Evolutionary conservation across 331 rosid genomes (phyloP).

Genomic region (Dryas integrifolia): DNA sequence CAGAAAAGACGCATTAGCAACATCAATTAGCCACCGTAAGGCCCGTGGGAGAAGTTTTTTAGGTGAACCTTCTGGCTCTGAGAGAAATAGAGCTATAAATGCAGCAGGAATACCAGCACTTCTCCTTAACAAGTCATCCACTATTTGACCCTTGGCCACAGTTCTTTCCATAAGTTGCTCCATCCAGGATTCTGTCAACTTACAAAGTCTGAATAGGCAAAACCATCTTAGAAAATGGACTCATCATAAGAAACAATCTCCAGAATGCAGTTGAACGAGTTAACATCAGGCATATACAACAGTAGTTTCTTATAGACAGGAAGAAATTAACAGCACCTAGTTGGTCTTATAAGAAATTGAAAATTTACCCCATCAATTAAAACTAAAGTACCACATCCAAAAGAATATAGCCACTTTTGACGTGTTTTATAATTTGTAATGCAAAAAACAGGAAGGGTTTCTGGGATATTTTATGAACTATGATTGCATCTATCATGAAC

Average conservation of each 20-base stretch:
- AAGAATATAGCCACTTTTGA: neutral
- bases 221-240: constrained; percentile 20
- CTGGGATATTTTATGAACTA: too few relatives aligned
- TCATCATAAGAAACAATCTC: constrained; percentile 4
- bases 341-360: neutral
- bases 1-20: constrained; percentile 61
- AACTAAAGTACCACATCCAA: neutral
- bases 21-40: constrained; percentile 85
- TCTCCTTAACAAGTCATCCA: constrained; percentile 93
- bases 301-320: neutral
- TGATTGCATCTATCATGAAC: too few relatives aligned
- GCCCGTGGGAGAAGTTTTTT: constrained; percentile 95
- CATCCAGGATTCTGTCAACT: constrained; percentile 93
- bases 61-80: constrained; percentile 98
- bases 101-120: constrained; percentile 99
- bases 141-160: constrained; percentile 78
- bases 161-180: constrained; percentile 94
- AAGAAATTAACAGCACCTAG: neutral
- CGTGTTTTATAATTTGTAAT: neutral
- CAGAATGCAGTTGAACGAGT: neutral
- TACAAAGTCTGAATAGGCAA: constrained; percentile 62
- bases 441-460: neutral
- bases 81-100: constrained; percentile 82
- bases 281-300: neutral
- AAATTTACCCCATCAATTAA: neutral